Conservation (phyloP, 2,329 filamentous ascomycete genomes). For the Colletotrichum kahawae region DNA sequence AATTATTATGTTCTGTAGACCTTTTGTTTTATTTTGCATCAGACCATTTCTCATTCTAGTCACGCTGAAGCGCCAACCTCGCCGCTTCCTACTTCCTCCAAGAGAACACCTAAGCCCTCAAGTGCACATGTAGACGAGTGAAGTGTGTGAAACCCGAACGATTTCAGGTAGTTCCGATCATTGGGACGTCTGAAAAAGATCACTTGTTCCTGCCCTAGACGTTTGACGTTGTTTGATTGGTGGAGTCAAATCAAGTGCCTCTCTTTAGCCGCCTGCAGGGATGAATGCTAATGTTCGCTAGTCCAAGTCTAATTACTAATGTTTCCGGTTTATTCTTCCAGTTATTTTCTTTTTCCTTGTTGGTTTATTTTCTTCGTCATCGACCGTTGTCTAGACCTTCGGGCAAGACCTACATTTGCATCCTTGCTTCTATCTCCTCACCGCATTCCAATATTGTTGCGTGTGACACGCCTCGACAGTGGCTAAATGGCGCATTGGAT, state of each 20-base stretch:
- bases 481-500: not conserved
- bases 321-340: not conserved
- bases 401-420: not conserved
- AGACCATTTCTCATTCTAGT: not conserved
- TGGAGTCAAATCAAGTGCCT: not conserved
- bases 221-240: not conserved
- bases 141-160: not conserved
- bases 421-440: not conserved
- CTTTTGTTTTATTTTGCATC: not conserved
- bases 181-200: not conserved
- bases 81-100: not conserved
- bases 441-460: not conserved
- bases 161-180: not conserved
- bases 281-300: not conserved
- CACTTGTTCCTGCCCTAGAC: not conserved
- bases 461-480: not conserved
- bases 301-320: not conserved
- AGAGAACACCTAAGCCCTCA: not conserved
- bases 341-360: too few relatives aligned
- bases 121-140: not conserved
- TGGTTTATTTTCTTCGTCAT: not conserved
- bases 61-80: not conserved
- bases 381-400: accelerated
- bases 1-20: not conserved
- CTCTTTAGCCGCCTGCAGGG: not conserved